Percentiles rank a stretch among this genome's conserved stretches.
phyloP scores from a whole-genome alignment of 2,329 filamentous ascomycete species.

The Aspergillus transmontanensis region DNA sequence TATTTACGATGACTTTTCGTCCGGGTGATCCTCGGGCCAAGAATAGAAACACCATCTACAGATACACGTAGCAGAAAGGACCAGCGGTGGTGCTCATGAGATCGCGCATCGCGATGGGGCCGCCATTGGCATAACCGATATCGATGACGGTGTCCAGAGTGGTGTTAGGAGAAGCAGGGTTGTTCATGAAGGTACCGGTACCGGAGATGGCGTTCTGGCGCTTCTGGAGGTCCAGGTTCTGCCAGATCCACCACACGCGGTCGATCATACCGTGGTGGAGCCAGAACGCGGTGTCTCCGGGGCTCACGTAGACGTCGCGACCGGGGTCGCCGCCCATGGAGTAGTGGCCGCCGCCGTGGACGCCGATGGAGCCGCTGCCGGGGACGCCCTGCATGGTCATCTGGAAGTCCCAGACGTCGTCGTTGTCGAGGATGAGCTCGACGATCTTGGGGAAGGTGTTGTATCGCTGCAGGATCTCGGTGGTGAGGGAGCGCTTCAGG shows the following conservation, averaged over 20 bases:
- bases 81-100: slow-evolving; percentile 49
- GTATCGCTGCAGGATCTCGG: slow-evolving; percentile 20
- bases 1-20: background rate
- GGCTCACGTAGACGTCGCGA: slow-evolving; percentile 49
- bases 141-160: slow-evolving; percentile 49
- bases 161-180: slow-evolving; percentile 47
- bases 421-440: slow-evolving; percentile 21
- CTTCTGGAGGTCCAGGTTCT: slow-evolving; percentile 45
- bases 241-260: slow-evolving; percentile 54
- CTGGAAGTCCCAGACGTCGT: slow-evolving; percentile 37
- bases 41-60: slow-evolving; percentile 17
- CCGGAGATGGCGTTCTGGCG: slow-evolving; percentile 44
- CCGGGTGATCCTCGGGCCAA: no score
- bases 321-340: slow-evolving; percentile 50
- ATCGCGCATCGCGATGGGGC: slow-evolving; percentile 38
- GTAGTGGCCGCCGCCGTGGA: slow-evolving; percentile 53
- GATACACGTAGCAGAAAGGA: slow-evolving; percentile 52
- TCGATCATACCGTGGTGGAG: slow-evolving; percentile 54
- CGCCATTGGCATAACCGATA: slow-evolving; percentile 40
- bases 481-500: slow-evolving; percentile 30
- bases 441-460: slow-evolving; percentile 27
- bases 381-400: slow-evolving; percentile 42
- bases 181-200: slow-evolving; percentile 49
- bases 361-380: slow-evolving; percentile 36
- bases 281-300: slow-evolving; percentile 52